These are phyloP conservation scores for Filobasidium wieringae DNA, from an alignment of 768 basidiomycete species.

Conservation along the genomic window DNA sequence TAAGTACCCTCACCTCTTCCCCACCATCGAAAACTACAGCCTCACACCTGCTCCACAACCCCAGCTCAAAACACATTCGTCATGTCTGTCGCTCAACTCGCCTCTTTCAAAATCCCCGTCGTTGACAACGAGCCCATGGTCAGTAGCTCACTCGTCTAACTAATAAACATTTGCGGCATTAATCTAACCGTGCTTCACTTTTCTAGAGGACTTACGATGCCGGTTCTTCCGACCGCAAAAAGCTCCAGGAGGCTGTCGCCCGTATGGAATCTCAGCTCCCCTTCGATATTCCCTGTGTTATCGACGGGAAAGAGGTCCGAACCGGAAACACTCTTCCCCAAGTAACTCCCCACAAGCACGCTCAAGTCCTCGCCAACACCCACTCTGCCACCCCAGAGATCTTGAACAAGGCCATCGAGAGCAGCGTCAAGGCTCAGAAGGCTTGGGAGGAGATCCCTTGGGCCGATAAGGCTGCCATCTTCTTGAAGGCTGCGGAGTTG, in stretches of 20 bases:
- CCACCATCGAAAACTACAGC: too few species aligned
- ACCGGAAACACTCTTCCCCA: conserved; percentile 71
- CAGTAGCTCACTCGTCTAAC: conserved; percentile 19
- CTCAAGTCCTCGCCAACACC: conserved; percentile 66
- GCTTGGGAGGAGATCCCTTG: conserved; percentile 92
- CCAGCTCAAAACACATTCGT: too few species aligned
- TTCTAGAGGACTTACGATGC: conserved; percentile 61
- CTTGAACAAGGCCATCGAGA: conserved; percentile 67
- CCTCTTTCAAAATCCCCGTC: conserved; percentile 69
- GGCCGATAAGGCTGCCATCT: conserved; percentile 94
- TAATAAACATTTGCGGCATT: too few species aligned
- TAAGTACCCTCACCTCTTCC: too few species aligned
- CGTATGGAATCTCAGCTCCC: conserved; percentile 75
- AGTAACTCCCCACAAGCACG: conserved; percentile 74
- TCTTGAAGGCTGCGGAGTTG: conserved; percentile 94
- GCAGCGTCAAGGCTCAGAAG: conserved; percentile 70
- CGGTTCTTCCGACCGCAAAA: conserved; percentile 64
- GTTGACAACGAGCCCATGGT: conserved; percentile 94
- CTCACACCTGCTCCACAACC: too few species aligned
- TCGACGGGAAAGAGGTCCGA: conserved; percentile 75
- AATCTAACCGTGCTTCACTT: too few species aligned
- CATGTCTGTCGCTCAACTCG: conserved; percentile 43
- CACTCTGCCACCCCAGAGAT: conserved; percentile 74
- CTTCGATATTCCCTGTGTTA: conserved; percentile 83
- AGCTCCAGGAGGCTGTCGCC: conserved; percentile 56